phyloP scores from a whole-genome alignment of 352 stramenopile genomes.

The Phytophthora citrophthora region DNA sequence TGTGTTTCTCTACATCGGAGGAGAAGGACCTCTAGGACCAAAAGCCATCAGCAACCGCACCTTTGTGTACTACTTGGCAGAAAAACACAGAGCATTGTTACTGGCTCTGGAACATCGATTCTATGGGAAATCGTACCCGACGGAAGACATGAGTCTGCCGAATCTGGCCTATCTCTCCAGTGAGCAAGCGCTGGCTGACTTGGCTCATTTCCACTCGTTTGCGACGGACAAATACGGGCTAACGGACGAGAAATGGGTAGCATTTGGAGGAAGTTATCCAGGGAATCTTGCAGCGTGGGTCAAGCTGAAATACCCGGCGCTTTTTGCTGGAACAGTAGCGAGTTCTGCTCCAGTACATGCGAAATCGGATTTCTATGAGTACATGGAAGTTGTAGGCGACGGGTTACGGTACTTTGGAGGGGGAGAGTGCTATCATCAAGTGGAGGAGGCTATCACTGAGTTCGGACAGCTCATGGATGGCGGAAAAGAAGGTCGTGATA shows the following conservation, averaged over 20 bases:
- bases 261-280: constrained; percentile 96
- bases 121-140: constrained; percentile 95
- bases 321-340: constrained; percentile 92
- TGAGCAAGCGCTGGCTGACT: constrained; percentile 90
- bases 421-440: constrained; percentile 78
- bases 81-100: constrained; percentile 77
- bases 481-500: constrained; percentile 46
- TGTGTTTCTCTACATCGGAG: constrained; percentile 91
- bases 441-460: constrained; percentile 62
- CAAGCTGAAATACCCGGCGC: constrained; percentile 92
- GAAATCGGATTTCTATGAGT: constrained; percentile 83
- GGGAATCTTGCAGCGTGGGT: constrained; percentile 94
- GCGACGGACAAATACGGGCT: constrained; percentile 75
- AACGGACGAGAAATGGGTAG: constrained; percentile 83
- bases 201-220: constrained; percentile 90
- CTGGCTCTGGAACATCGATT: constrained; percentile 96
- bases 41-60: constrained; percentile 70
- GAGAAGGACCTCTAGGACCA: constrained; percentile 67
- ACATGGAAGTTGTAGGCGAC: constrained; percentile 89
- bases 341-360: constrained; percentile 92
- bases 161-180: constrained; percentile 92
- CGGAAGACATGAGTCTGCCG: constrained; percentile 68
- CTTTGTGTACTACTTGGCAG: constrained; percentile 81
- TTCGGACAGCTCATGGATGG: constrained; percentile 66
- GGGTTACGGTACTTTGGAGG: constrained; percentile 83